phyloP scores from a whole-genome alignment of 192 early-diverging fungal species.

The Coemansia furcata region DNA sequence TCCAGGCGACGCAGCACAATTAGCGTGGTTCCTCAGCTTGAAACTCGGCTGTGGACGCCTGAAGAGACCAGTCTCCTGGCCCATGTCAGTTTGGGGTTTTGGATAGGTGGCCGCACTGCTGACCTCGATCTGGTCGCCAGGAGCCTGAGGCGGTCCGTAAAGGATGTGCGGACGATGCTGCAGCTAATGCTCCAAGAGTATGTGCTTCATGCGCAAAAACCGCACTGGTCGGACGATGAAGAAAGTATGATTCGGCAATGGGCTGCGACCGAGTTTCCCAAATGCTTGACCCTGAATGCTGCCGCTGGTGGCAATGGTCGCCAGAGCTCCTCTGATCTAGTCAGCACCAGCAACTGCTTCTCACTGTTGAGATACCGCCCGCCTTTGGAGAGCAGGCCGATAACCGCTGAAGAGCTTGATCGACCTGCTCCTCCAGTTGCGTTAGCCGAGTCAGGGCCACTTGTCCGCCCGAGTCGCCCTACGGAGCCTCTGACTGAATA shows the following conservation, averaged over 20 bases:
- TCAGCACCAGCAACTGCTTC: slow-evolving; percentile 13
- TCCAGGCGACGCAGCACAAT: slow-evolving; percentile 1
- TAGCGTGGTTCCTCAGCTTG: not conserved
- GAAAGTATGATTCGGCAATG: slow-evolving; percentile 16
- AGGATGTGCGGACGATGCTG: slow-evolving; percentile 28
- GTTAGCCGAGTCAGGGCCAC: not conserved
- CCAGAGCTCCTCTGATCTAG: not conserved
- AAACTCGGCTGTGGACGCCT: slow-evolving; percentile 14
- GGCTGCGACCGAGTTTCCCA: slow-evolving; percentile 40
- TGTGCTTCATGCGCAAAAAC: slow-evolving; percentile 19
- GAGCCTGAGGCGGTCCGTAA: slow-evolving; percentile 9
- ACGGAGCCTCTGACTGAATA: not conserved
- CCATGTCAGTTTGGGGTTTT: slow-evolving; percentile 15
- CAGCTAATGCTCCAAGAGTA: slow-evolving; percentile 43
- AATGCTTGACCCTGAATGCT: slow-evolving; percentile 20
- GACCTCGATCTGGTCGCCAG: slow-evolving; percentile 13
- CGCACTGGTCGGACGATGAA: slow-evolving; percentile 19
- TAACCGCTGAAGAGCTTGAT: not conserved
- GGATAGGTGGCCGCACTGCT: slow-evolving; percentile 19
- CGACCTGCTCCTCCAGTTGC: not conserved
- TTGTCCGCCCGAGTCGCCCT: not conserved
- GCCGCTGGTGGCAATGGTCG: not conserved
- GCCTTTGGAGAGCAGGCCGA: not conserved
- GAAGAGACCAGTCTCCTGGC: slow-evolving; percentile 21
- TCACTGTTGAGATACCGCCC: slow-evolving; percentile 12